Evolutionary conservation across 805 yeast species (phyloP), one percentile per base, ranked within the genome.

Genomic region (Teunomyces pallodes): DNA sequence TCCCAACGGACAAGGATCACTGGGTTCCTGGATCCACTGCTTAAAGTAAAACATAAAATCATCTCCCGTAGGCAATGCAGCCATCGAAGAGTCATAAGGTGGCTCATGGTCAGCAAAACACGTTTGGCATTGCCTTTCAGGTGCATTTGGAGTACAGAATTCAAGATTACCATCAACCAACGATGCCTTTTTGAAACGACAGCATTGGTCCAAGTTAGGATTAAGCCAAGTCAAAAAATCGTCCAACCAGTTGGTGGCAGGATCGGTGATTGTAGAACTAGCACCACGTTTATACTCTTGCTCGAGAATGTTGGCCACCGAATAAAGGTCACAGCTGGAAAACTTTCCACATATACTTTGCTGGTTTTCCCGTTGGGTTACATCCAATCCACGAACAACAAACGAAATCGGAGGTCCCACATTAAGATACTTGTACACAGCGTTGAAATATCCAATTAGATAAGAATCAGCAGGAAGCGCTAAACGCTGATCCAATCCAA

Each of bases 321-420:
- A 92, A 56, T 72, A 82, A 55, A 86, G 83, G 39, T 87, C 78
- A 64, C 99, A 92, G 0, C 90, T 78, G 0, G 96, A 81, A 61
- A 90, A 94, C 49, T 90, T 80, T 0, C 97, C 96, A 67, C 99
- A 92, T 0, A 94, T 57, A 48, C 80, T 73, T 56, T 84, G 86
- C 63, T 92, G 99, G 42, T 76, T 77, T 2, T 55, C 67, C 42
- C 87, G 69, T 10, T 65, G 48, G 0, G 92, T 87, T 5, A 87
- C 74, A 57, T 88, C 85, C 42, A 82, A 60, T 45, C 80, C 83
- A 40, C 81, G 79, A n/a, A 88, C 82, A 20, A 94, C 90, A 65
- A 90, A 86, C 60, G 87, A 94, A 0, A 88, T 77, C 0, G 99
- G 99, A 0, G 99, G 96, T 0, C 98, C 99, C 6, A 87, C 87